Conservation (phyloP, 495 filamentous ascomycete genomes). For the Podospora anserina region DNA sequence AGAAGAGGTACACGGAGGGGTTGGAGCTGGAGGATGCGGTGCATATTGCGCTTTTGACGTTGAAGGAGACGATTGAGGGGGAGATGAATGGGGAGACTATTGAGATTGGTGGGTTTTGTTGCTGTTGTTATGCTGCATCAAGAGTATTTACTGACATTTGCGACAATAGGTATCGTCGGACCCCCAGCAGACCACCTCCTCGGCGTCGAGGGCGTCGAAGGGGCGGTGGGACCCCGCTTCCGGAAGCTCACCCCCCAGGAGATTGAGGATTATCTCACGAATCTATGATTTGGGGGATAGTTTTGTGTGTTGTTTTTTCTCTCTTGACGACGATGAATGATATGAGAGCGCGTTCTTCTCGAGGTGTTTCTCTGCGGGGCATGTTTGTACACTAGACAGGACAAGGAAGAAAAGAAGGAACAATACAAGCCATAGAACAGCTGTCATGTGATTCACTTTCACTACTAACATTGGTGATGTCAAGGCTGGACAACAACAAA, state of each 20-base stretch:
- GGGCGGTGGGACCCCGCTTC: constrained; percentile 86
- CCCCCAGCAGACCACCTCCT: constrained; percentile 89
- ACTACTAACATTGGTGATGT: constrained; percentile 2
- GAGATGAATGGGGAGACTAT: constrained; percentile 99
- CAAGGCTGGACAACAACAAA: constrained; percentile 38
- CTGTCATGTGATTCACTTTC: constrained; percentile 3
- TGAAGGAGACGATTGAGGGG: constrained; percentile 99
- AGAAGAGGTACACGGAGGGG: constrained; percentile 97
- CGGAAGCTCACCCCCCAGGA: constrained; percentile 94
- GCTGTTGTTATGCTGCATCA: not conserved
- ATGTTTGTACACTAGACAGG: constrained; percentile 24
- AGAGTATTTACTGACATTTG: constrained; percentile 36
- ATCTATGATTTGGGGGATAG: constrained; percentile 59
- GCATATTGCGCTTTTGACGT: constrained; percentile 92
- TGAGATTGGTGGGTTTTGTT: constrained; percentile 74
- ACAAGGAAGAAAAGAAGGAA: constrained; percentile 12
- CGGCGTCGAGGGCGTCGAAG: constrained; percentile 88
- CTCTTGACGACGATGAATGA: constrained; percentile 21
- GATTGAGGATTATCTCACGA: constrained; percentile 98
- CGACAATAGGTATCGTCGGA: constrained; percentile 78
- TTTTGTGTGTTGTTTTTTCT: constrained; percentile 14
- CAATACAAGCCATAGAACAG: constrained; percentile 14
- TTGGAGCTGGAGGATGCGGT: constrained; percentile 97
- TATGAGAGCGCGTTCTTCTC: constrained; percentile 15
- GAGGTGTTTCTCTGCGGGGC: constrained; percentile 17